Base-by-base conservation (phyloP, 2,329 filamentous ascomycete genomes). In the Pochonia chlamydosporia region DNA sequence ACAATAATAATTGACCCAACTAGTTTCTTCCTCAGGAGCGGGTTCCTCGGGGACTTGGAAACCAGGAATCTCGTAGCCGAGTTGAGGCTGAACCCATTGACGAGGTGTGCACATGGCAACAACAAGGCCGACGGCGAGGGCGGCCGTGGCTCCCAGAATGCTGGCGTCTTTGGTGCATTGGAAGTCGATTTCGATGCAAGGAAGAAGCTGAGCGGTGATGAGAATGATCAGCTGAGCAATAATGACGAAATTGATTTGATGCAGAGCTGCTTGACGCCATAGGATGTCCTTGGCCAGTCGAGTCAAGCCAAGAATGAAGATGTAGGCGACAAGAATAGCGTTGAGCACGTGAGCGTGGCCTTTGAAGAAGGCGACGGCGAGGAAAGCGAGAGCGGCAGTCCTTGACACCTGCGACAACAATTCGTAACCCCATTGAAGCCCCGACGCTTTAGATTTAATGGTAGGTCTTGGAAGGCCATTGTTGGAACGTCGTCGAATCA, bases 21-120 rank as follows among this genome's bases (percentile, higher is more conserved):
- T 77, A 60, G 73, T 75, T 3, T 68, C 73, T 55, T 79, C 75
- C 55, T 79, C 76, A 1, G 68, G 71, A 2, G 73, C 67, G 5
- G 75, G 73, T 43, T 69, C 65, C 18, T 57, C 53, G n/a, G 61
- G 60, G 11, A 62, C 55, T 18, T 64, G 58, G 44, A 65, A 66
- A 14, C 67, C 65, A 26, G 68, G 63, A 23, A 72, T 57, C 24
- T 66, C 63, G 42, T 67, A 58, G 26, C 66, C 61, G 35, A 70
- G 49, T 5, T 63, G 63, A 4, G 74, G 70, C 14, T 73, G 73
- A 3, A 68, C 53, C 76, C 76, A 78, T 58, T 75, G 71, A 48
- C 74, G 66, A 0, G 74, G 76, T 1, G 76, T 76, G 39, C 61
- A 51, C 28, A 71, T 50, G 46, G 75, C 72, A 30, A 74, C 48